Evolutionary conservation across 805 yeast species (phyloP).

Genomic region (Metschnikowia noctiluminum): DNA sequence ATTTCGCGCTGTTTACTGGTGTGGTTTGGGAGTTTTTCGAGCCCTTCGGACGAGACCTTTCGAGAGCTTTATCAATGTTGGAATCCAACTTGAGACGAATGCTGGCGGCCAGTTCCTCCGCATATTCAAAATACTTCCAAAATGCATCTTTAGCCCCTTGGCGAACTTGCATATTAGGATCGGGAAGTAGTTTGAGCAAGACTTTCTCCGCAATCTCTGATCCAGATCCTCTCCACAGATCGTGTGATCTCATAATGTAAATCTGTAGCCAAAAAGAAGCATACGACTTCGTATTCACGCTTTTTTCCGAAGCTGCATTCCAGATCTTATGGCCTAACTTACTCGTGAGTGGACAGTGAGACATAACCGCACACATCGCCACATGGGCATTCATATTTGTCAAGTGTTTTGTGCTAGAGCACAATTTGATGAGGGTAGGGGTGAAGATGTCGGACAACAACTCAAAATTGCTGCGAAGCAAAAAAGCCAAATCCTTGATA

Average conservation of each 20-base stretch:
- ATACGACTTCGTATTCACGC: constrained; percentile 64
- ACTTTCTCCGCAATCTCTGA: constrained; percentile 48
- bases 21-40: background rate
- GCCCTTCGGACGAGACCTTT: constrained; percentile 48
- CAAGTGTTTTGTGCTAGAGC: constrained; percentile 61
- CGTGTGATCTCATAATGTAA: constrained; percentile 49
- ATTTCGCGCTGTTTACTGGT: constrained; percentile 12
- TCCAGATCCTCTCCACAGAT: constrained; percentile 13
- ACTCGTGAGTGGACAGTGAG: constrained; percentile 51
- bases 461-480: constrained; percentile 41
- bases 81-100: constrained; percentile 41
- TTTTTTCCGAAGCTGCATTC: constrained; percentile 62
- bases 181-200: constrained; percentile 60
- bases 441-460: constrained; percentile 48
- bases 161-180: constrained; percentile 78
- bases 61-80: constrained; percentile 55
- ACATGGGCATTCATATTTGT: constrained; percentile 57
- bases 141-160: constrained; percentile 69
- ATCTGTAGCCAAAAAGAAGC: constrained; percentile 71
- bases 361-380: constrained; percentile 52
- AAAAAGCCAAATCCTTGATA: constrained; percentile 60
- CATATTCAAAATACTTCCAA: constrained; percentile 62
- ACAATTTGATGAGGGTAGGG: constrained; percentile 48
- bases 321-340: constrained; percentile 50
- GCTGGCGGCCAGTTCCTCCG: constrained; percentile 49